phyloP scores from a whole-genome alignment of 148 eudicot genomes.

The Heliosperma pusillum region DNA sequence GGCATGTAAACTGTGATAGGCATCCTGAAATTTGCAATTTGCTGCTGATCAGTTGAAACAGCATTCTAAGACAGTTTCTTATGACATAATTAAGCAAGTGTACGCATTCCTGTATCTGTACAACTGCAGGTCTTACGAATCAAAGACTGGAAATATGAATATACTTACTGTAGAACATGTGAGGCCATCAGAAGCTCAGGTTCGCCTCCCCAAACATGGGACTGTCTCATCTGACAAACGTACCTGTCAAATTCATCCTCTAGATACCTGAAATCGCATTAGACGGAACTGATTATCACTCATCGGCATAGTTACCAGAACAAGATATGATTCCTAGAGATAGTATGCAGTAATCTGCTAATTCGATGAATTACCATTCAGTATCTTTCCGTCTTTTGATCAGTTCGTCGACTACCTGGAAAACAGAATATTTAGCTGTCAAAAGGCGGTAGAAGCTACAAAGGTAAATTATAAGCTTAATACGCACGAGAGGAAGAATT shows the following conservation, averaged over 20 bases:
- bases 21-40: constrained; percentile 42
- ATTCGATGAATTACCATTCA: constrained; percentile 47
- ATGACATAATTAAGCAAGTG: not conserved
- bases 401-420: constrained; percentile 79
- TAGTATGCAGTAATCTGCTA: not conserved
- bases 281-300: not conserved
- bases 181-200: constrained; percentile 92
- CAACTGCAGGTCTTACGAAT: not conserved
- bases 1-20: constrained; percentile 79
- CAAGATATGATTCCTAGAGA: not conserved
- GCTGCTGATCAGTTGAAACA: not conserved
- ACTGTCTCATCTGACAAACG: constrained; percentile 57
- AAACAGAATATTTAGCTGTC: not conserved
- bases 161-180: constrained; percentile 69
- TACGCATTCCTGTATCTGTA: not conserved
- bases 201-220: constrained; percentile 91
- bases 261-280: constrained; percentile 50
- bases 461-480: not conserved
- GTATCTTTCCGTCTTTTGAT: constrained; percentile 69
- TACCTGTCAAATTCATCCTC: constrained; percentile 78
- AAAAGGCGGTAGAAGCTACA: not conserved
- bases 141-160: constrained; percentile 3
- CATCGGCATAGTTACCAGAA: not conserved
- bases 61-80: not conserved
- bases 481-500: no score